phyloP scores from a whole-genome alignment of 202 grass and related monocot genomes.

The Brachypodium distachyon region DNA sequence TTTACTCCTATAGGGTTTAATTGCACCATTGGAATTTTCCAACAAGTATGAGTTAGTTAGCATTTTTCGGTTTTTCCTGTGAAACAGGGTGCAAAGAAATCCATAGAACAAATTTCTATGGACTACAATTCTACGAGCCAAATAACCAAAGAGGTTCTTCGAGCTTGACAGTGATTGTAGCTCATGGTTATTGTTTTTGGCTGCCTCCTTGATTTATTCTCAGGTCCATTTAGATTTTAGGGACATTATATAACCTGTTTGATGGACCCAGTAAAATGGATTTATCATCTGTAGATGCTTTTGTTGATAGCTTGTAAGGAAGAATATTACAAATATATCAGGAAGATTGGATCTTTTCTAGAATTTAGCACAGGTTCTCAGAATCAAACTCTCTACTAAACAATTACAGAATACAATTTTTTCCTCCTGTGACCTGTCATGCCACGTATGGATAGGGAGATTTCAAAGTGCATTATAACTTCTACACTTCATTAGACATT shows the following conservation, averaged over 20 bases:
- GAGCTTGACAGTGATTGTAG: background rate
- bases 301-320: constrained; percentile 1
- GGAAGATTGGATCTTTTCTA: background rate
- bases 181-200: background rate
- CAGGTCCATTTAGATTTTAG: background rate
- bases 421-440: background rate
- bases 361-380: background rate
- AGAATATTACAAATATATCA: background rate
- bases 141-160: background rate
- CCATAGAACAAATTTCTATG: background rate
- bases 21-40: background rate
- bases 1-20: background rate
- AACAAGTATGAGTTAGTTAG: background rate
- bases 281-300: background rate
- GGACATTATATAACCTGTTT: background rate
- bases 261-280: background rate
- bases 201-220: background rate
- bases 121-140: background rate
- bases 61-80: background rate
- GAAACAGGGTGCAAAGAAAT: background rate
- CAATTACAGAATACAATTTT: background rate
- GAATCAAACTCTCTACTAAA: background rate
- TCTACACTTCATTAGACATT: background rate
- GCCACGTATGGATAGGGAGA: background rate
- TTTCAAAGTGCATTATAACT: background rate